Evolutionary conservation across 208 protist species (phyloP).

Genomic region (Trypanosoma scelopori): DNA sequence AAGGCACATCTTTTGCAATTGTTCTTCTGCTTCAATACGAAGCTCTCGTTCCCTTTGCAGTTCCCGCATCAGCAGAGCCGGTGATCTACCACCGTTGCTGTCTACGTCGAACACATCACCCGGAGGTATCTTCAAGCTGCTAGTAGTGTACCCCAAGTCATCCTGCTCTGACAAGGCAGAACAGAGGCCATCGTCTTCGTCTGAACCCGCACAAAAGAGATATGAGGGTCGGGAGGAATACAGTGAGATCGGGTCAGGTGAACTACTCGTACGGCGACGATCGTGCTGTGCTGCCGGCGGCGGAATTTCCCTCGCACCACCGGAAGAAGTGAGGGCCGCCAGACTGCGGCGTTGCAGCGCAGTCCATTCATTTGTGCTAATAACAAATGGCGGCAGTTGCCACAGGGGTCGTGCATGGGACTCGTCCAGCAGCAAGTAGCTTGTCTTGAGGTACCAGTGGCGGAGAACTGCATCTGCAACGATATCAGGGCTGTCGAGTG

Average conservation of each 20-base stretch:
- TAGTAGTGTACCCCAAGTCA: neutral
- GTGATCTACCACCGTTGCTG: neutral
- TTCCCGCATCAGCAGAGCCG: slow-evolving; percentile 19
- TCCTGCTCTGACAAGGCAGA: slow-evolving; percentile 26
- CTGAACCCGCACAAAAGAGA: slow-evolving; percentile 1
- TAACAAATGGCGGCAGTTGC: slow-evolving; percentile 29
- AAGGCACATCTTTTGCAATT: slow-evolving; percentile 40
- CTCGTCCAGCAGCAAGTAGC: slow-evolving; percentile 41
- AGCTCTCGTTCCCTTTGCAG: slow-evolving; percentile 53
- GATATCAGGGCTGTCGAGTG: slow-evolving; percentile 19
- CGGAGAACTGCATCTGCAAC: slow-evolving; percentile 72
- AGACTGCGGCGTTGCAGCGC: neutral
- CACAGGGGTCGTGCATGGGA: slow-evolving; percentile 5
- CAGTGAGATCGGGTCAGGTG: neutral
- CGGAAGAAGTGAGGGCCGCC: neutral
- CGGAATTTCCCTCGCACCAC: neutral
- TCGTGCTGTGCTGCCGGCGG: neutral
- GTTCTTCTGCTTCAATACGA: slow-evolving; percentile 52
- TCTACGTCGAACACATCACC: slow-evolving; percentile 5
- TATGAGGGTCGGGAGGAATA: slow-evolving; percentile 4
- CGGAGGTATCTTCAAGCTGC: neutral
- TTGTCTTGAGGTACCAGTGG: slow-evolving; percentile 70
- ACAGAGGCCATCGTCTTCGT: slow-evolving; percentile 32
- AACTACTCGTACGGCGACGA: neutral
- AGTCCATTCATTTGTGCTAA: neutral